Evolutionary conservation across 2,329 filamentous ascomycete genomes (phyloP).

Genomic region (Rhinocladiella mackenziei): DNA sequence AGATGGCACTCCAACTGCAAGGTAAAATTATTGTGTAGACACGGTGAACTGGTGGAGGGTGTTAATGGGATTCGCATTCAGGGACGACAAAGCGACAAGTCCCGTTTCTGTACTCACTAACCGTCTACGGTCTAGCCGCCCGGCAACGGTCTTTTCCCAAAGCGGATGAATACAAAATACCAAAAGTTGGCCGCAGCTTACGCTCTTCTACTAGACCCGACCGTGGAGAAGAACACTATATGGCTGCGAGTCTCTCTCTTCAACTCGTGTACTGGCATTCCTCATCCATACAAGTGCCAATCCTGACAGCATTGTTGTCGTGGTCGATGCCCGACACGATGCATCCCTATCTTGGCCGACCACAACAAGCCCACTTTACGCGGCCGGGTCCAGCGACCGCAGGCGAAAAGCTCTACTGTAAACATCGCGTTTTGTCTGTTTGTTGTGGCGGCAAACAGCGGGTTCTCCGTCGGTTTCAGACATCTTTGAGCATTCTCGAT

Average conservation of each 20-base stretch:
- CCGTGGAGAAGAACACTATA: no score
- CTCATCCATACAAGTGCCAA: no score
- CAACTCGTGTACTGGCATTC: no score
- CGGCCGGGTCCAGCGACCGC: slow-evolving; percentile 17
- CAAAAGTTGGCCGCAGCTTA: neutral
- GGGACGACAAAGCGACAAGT: neutral
- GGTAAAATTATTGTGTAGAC: neutral
- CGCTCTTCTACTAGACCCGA: neutral
- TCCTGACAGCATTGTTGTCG: no score
- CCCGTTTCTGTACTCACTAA: neutral
- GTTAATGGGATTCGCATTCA: neutral
- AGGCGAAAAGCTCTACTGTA: slow-evolving; percentile 4
- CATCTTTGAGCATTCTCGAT: no score
- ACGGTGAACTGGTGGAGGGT: neutral
- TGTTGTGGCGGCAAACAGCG: slow-evolving; percentile 16
- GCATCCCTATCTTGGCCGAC: slow-evolving; percentile 7
- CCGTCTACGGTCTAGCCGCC: no score
- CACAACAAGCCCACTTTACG: slow-evolving; percentile 27
- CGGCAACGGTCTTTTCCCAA: slow-evolving; percentile 1
- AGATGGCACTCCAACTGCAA: no score
- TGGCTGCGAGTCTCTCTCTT: neutral
- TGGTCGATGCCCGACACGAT: no score
- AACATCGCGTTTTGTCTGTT: no score
- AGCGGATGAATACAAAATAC: neutral
- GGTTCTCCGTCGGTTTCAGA: no score